Conservation (phyloP, 129 eudicot species). For the Pulicaria dysenterica region DNA sequence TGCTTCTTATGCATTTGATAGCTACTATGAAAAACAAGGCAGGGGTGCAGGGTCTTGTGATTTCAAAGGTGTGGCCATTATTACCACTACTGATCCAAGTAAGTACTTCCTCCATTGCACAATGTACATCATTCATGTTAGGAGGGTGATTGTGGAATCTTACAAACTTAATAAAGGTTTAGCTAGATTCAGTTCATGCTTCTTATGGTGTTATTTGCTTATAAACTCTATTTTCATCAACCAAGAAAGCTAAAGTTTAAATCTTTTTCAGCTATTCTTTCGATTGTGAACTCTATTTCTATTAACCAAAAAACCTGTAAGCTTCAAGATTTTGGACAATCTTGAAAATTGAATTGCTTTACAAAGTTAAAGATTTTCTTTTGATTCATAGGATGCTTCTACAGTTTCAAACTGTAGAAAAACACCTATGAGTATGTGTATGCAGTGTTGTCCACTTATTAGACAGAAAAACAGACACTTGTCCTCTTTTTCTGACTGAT, state of each 20-base stretch:
- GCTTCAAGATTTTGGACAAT: background rate
- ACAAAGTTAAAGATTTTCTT: slow-evolving; percentile 12
- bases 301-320: background rate
- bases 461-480: slow-evolving; percentile 16
- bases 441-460: slow-evolving; percentile 24
- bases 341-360: slow-evolving; percentile 30
- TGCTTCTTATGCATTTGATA: slow-evolving; percentile 96
- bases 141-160: background rate
- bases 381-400: slow-evolving; percentile 33
- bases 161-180: background rate
- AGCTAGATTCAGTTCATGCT: background rate
- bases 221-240: background rate
- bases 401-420: slow-evolving; percentile 21
- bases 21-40: slow-evolving; percentile 90
- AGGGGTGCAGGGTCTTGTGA: slow-evolving; percentile 78
- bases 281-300: background rate
- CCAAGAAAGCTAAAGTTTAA: background rate
- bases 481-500: slow-evolving; percentile 35
- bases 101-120: slow-evolving; percentile 42
- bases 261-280: background rate
- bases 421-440: slow-evolving; percentile 8
- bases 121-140: slow-evolving; percentile 21
- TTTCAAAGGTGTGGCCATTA: slow-evolving; percentile 89
- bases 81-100: slow-evolving; percentile 98
- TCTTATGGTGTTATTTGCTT: background rate